Evolutionary conservation across 208 protist species (phyloP).

Genomic region (Trypanosoma cruzi): DNA sequence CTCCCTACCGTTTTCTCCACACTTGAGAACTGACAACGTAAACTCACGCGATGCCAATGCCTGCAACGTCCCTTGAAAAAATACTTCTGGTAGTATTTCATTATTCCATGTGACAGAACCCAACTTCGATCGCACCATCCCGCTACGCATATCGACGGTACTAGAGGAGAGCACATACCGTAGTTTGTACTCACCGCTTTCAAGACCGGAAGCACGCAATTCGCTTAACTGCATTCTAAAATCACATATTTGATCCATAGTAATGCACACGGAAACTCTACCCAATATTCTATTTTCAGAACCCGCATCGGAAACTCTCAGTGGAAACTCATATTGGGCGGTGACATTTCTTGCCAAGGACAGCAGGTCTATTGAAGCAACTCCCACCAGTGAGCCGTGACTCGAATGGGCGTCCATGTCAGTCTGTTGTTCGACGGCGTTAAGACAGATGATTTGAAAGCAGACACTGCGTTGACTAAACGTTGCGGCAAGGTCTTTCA

Average conservation of each 20-base stretch:
- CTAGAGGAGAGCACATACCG: constrained; percentile 4
- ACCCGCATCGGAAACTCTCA: neutral
- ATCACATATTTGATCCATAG: constrained; percentile 15
- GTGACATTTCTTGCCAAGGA: neutral
- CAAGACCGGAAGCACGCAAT: constrained; percentile 13
- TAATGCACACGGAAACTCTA: constrained; percentile 4
- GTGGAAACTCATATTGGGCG: neutral
- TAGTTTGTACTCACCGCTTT: constrained; percentile 8
- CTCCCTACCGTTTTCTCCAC: constrained; percentile 3
- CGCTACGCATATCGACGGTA: neutral
- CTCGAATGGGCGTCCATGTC: neutral
- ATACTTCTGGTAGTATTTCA: neutral
- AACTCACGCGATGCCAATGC: neutral
- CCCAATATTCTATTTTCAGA: neutral
- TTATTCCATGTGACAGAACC: neutral
- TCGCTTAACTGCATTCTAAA: constrained; percentile 4
- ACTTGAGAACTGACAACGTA: neutral
- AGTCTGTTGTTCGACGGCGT: neutral
- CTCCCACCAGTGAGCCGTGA: neutral
- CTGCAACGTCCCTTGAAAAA: neutral
- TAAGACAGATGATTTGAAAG: constrained; percentile 11
- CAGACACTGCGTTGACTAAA: constrained; percentile 3
- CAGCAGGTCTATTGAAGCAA: neutral
- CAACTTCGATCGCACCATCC: neutral
- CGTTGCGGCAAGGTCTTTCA: constrained; percentile 8